Evolutionary conservation across 306 rosid species (phyloP).

Genomic region (Gastrolobium bilobum): DNA sequence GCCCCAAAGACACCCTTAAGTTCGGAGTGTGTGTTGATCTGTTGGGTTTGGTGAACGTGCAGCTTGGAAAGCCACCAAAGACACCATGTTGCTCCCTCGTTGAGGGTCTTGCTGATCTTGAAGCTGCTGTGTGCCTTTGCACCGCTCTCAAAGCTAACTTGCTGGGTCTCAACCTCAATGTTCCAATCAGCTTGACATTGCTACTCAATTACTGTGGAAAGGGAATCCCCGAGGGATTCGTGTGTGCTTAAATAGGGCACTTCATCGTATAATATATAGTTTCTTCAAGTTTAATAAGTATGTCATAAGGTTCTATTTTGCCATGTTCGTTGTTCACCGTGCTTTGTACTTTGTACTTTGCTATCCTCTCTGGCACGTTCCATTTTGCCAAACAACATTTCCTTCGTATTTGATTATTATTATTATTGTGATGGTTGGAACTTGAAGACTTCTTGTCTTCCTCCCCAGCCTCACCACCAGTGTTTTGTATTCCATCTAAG

Average conservation of each 20-base stretch:
- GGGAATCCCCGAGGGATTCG: constrained; percentile 62
- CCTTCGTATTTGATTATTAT: constrained; percentile 18
- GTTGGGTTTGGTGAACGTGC: constrained; percentile 67
- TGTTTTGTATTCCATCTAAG: constrained; percentile 15
- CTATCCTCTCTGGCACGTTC: not conserved
- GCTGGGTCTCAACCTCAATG: constrained; percentile 65
- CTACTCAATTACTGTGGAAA: constrained; percentile 76
- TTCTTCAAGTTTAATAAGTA: not conserved
- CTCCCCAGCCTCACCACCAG: not conserved
- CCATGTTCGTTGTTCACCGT: constrained; percentile 23
- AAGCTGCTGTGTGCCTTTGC: constrained; percentile 64
- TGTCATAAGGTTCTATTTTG: not conserved
- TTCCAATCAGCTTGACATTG: constrained; percentile 62
- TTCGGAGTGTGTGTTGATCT: constrained; percentile 79
- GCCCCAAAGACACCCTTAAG: constrained; percentile 77
- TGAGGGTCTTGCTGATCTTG: constrained; percentile 52
- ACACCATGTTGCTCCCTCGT: constrained; percentile 58
- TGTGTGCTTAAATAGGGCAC: constrained; percentile 57
- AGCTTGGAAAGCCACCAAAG: constrained; percentile 65
- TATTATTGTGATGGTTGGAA: constrained; percentile 26
- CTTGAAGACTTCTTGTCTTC: constrained; percentile 43
- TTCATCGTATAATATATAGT: not conserved
- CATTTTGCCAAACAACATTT: constrained; percentile 34
- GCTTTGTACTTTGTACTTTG: not conserved
- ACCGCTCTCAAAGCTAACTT: constrained; percentile 62